Evolutionary conservation across 768 basidiomycete genomes (phyloP).

Genomic region (Mrakia frigida): DNA sequence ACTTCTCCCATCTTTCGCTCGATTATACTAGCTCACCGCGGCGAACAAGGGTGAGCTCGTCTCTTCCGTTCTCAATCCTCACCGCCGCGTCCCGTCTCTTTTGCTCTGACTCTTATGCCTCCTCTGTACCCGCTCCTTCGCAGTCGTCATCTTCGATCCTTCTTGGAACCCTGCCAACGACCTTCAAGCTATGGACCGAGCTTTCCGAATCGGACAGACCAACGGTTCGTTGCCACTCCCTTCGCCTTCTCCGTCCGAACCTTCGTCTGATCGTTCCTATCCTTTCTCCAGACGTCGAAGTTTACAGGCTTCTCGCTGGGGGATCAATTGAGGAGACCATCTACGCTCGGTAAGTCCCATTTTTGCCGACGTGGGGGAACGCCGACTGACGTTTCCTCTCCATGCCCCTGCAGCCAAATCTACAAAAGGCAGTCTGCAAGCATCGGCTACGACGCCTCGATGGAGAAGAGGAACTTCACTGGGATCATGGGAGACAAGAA

Average conservation of each 20-base stretch:
- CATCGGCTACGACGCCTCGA: constrained; percentile 68
- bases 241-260: not conserved
- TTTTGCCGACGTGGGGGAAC: not conserved
- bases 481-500: constrained; percentile 17
- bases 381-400: not conserved
- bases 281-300: constrained; percentile 58
- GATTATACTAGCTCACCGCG: constrained; percentile 20
- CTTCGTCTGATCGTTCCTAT: not conserved
- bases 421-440: constrained; percentile 93
- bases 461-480: constrained; percentile 18
- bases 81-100: constrained; percentile 63
- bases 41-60: constrained; percentile 66
- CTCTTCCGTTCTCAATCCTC: not conserved
- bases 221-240: constrained; percentile 43
- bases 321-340: constrained; percentile 51
- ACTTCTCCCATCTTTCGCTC: too few species aligned
- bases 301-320: constrained; percentile 76
- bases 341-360: not conserved
- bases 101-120: constrained; percentile 71
- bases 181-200: constrained; percentile 62
- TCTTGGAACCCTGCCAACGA: constrained; percentile 51
- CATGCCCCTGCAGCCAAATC: constrained; percentile 54
- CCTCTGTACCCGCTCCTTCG: not conserved
- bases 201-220: constrained; percentile 62
- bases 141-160: constrained; percentile 30